A percentile compares a stretch with the other conserved stretches of the same genome.
Evolutionary conservation across 768 basidiomycete species (phyloP).

Genomic region (Auriscalpium vulgare): DNA sequence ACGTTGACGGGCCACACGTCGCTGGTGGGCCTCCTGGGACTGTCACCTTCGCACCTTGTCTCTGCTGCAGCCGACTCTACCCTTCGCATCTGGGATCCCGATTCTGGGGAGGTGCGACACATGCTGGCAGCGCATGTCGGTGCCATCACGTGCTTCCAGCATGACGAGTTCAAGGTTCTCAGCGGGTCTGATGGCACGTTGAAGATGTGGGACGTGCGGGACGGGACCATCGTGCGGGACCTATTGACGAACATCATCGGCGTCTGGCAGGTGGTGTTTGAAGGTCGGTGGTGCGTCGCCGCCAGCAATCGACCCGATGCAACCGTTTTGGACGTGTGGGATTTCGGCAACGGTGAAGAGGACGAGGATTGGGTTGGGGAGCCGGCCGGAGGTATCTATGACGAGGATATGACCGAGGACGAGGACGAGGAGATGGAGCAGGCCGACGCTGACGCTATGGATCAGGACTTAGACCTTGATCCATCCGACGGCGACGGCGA

Average conservation of each 20-base stretch:
- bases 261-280: conserved; percentile 97
- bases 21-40: conserved; percentile 85
- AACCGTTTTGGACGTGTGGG: conserved; percentile 85
- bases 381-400: conserved; percentile 66
- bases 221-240: conserved; percentile 81
- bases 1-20: conserved; percentile 88
- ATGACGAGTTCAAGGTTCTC: conserved; percentile 95
- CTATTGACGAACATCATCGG: conserved; percentile 86
- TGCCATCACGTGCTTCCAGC: conserved; percentile 99
- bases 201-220: conserved; percentile 95
- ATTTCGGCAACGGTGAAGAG: conserved; percentile 60
- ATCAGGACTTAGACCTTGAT: conserved; percentile 45
- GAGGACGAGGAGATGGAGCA: conserved; percentile 45
- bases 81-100: conserved; percentile 89
- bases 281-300: conserved; percentile 90
- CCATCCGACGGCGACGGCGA: conserved; percentile 15
- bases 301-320: conserved; percentile 77
- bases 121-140: conserved; percentile 87
- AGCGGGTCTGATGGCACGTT: conserved; percentile 93
- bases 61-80: conserved; percentile 97
- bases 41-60: conserved; percentile 85
- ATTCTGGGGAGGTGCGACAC: conserved; percentile 70
- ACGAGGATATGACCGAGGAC: conserved; percentile 53
- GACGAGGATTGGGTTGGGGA: conserved; percentile 83
- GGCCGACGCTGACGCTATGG: conserved; percentile 64